Percentiles rank a stretch among this genome's conserved stretches.
Conservation (phyloP, 2,329 filamentous ascomycete species). For the Pseudogymnoascus sp. region DNA sequence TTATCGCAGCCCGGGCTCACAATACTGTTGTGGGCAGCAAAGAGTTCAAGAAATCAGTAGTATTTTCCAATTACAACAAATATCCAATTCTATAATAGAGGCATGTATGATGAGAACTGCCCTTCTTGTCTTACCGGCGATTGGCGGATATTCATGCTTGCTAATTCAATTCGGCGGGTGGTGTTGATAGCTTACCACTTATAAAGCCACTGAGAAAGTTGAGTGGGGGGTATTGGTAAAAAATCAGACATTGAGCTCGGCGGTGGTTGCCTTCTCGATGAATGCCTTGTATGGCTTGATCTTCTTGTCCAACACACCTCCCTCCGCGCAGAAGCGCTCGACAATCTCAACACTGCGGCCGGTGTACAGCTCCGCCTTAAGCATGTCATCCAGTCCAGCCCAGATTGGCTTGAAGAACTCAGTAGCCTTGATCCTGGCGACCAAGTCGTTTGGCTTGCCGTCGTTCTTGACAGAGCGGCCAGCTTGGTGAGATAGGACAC, state of each 20-base stretch:
- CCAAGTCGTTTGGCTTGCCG: conserved; percentile 71
- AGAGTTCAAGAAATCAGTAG: neutral
- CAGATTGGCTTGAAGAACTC: conserved; percentile 69
- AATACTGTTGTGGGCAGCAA: neutral
- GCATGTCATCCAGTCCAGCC: conserved; percentile 57
- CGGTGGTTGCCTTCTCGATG: conserved; percentile 19
- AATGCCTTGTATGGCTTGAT: conserved; percentile 37
- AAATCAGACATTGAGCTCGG: conserved; percentile 19
- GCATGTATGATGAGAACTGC: neutral
- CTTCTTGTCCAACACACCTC: conserved; percentile 39
- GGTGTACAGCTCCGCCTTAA: conserved; percentile 54
- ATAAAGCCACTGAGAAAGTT: neutral
- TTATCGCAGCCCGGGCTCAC: neutral
- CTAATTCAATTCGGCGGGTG: neutral
- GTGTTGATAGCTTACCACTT: neutral
- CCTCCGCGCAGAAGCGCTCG: conserved; percentile 38
- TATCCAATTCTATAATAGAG: conserved; percentile 1
- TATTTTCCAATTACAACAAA: neutral
- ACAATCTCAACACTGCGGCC: conserved; percentile 48
- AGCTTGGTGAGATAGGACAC: conserved; percentile 72
- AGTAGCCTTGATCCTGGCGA: conserved; percentile 64
- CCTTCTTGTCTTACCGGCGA: neutral
- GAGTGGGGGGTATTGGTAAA: neutral
- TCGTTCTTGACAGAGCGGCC: conserved; percentile 62
- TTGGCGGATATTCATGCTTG: neutral